Base-by-base conservation (phyloP, 2,329 filamentous ascomycete species). In the Mariannaea elegans region DNA sequence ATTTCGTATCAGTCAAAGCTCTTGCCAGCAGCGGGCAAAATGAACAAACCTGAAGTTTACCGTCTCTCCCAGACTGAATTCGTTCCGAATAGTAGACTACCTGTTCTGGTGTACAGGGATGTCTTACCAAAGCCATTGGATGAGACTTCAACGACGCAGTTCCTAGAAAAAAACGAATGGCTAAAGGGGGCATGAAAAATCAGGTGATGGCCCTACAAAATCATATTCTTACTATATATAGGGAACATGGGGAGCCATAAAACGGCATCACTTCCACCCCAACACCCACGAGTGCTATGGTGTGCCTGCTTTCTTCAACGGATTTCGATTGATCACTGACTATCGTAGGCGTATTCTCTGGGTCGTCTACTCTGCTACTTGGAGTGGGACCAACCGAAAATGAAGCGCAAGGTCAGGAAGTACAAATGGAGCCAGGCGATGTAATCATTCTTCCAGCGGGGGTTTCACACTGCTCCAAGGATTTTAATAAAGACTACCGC, bases 321-420 rank as follows among this genome's bases (percentile, higher is more conserved):
- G 9, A 3, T 32, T 14, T 14, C 36, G 7, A 3, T 6, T n/a
- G n/a, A 27, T 27, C 24, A 24, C 29, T 45, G 14, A 45, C n/a
- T 6, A 34, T 9, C 9, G n/a, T 7, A 53, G 56, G 38, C 24
- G 32, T 59, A 4, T 36, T 59, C 18, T 19, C 41, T 23, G 56
- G 56, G 9, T 55, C 49, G 3, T 59, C 56, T 8, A 44, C 41
- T 19, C 56, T 59, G 12, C 34, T 54, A 10, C 36, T 59, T 5
- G 56, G 49, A 6, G 49, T 54, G 3, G 56, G 56, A 7, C 49
- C 56, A 7, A 42, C 45, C 6, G 56, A 59, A 32, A 16, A 53
- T 29, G 49, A 47, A 21, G n/a, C 4, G 8, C 10, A 24, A 5
- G 56, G 56, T 13, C 19, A 44, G 9, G 18, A 47, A 21, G 18